Evolutionary conservation across 2,329 filamentous ascomycete genomes (phyloP).

Genomic region (Aspergillus aculeatus): DNA sequence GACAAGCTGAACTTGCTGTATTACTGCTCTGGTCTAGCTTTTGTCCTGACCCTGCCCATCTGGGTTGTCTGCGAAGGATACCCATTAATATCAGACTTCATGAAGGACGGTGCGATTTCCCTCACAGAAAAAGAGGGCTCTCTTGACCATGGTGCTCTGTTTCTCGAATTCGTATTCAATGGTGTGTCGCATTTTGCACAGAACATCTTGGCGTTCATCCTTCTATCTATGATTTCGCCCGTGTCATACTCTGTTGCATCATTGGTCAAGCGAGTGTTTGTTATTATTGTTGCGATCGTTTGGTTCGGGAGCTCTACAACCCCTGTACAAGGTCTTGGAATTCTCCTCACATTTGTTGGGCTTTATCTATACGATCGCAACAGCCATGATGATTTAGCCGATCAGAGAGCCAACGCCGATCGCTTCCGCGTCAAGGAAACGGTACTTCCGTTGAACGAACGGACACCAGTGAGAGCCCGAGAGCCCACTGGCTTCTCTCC

Average conservation of each 20-base stretch:
- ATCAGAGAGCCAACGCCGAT: conserved; percentile 67
- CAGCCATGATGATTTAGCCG: conserved; percentile 81
- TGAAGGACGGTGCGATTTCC: conserved; percentile 75
- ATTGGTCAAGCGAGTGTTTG: conserved; percentile 94
- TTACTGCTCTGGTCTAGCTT: conserved; percentile 93
- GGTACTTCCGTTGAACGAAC: conserved; percentile 64
- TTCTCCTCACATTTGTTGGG: conserved; percentile 83
- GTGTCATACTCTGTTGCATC: conserved; percentile 97
- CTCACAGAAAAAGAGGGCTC: conserved; percentile 75
- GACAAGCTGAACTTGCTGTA: conserved; percentile 96
- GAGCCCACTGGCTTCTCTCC: conserved; percentile 40
- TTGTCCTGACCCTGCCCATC: conserved; percentile 81
- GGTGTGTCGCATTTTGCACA: conserved; percentile 95
- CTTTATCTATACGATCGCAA: conserved; percentile 95
- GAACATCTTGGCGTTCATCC: conserved; percentile 89
- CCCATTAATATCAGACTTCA: conserved; percentile 71
- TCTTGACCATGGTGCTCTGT: conserved; percentile 59
- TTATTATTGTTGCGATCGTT: conserved; percentile 89
- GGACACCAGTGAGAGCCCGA: conserved; percentile 37
- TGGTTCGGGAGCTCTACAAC: conserved; percentile 96
- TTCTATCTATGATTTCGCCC: conserved; percentile 89
- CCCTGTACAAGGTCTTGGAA: conserved; percentile 76
- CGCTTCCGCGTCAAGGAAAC: conserved; percentile 63
- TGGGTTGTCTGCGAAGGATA: conserved; percentile 93
- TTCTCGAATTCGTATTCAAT: conserved; percentile 93